Evolutionary conservation across 208 protist genomes (phyloP), one percentile per base, ranked within the genome.

Genomic region (Novymonas esmeraldas): DNA sequence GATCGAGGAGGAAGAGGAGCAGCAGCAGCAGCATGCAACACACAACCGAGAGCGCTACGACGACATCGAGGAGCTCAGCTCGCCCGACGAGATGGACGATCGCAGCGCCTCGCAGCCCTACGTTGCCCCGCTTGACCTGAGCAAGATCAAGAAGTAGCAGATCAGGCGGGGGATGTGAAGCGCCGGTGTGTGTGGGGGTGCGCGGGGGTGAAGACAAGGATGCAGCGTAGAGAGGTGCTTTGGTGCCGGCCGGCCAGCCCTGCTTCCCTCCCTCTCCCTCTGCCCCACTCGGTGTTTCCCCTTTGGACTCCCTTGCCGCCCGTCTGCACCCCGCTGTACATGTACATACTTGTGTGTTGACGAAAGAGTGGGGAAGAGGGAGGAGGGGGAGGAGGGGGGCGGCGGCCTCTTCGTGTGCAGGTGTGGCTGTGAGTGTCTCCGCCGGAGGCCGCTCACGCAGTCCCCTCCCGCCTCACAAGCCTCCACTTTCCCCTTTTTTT

Each of bases 51-150:
- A 36, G 10, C 42, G 49, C 24, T 50, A 42, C 3, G 52, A 38
- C 24, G 52, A 61, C 29, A 33, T 29, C 2, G 62, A 50, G 16
- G 45, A 20, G 28, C 7, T 36, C 26, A 57, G 51, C 16, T 41
- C 28, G 16, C 10, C n/a, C 33, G 51, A 41, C 31, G 9, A 38
- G n/a, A 24, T 26, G 31, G 31, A 39, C n/a, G 51, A 39, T 4
- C 13, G n/a, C 29, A n/a, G 16, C 49, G 20, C 39, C 46, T 38
- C 41, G n/a, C 64, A 33, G 28, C 68, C 48, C 63, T 80, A 64
- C 57, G 61, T 83, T 54, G 38, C 60, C 18, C 78, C 73, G 13
- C 60, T 83, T 33, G 78, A 83, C 34, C 63, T 81, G 29, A 70
- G 54, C 41, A 48, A 36, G 13, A 62, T 77, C 49, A 81, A 77